Base-by-base conservation (phyloP, 2,329 filamentous ascomycete genomes). In the Phymatotrichopsis omnivora region DNA sequence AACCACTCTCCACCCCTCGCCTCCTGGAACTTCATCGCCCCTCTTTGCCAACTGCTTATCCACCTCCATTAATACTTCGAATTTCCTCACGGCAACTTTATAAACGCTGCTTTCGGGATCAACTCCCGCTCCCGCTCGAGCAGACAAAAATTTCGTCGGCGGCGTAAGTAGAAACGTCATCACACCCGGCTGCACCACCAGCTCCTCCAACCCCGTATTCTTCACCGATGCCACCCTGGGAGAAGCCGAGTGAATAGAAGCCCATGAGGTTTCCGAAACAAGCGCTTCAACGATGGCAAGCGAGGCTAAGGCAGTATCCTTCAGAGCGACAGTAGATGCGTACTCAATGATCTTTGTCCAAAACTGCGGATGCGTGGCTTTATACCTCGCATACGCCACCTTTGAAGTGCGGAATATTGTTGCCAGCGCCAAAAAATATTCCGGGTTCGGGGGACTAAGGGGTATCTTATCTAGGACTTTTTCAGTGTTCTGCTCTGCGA, bases 261-360 rank as follows among this genome's bases (percentile, higher is more conserved):
- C n/a, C 51, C 51, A 53, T 16, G 39, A 47, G 8, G n/a, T 17
- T 11, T 37, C 41, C 6, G 28, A 25, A 6, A 31, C 25, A 12
- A 53, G 12, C n/a, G 34, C 49, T 19, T 53, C 44, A 20, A 53
- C 43, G 20, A 53, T 17, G n/a, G 39, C 34, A 37, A 53, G 50
- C 12, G 46, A 46, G 7, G 51, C 37, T 16, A 53, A 35, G 4
- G 47, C 51, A 5, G 43, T 41, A 17, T 51, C 49, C 10, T 36
- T 32, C 10, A 53, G 44, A 7, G 51, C 51, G 3, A 44, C 44
- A 5, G 51, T 33, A 16, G 51, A 48, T 24, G 49, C 39, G 34
- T 51, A 51, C 17, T 38, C 30, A 27, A 19, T 20, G 7, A 51
- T n/a, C 28, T 28, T 38, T 25, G 38, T 38, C 51, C 51, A 53